These are phyloP conservation scores for Sporothrix schenckii DNA, from an alignment of 2,329 filamentous ascomycete genomes.

Conservation along the genomic window DNA sequence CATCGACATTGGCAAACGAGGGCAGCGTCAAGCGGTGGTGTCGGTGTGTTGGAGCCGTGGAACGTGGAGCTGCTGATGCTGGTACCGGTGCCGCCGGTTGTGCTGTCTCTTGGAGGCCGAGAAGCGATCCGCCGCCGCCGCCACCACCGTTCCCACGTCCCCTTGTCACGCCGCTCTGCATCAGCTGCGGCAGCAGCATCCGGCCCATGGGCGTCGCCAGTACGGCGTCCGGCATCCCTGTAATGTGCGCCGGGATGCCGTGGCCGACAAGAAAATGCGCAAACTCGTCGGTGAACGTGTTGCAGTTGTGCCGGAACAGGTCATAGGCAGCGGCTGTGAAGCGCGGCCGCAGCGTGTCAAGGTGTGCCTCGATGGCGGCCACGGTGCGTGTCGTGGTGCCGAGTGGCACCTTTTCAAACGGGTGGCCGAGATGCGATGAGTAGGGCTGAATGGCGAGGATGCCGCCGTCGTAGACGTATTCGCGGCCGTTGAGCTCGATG, in stretches of 20 bases:
- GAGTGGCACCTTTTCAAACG: conserved; percentile 74
- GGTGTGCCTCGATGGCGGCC: conserved; percentile 82
- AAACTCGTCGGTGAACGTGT: conserved; percentile 95
- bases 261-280: conserved; percentile 85
- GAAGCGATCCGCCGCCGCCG: conserved; percentile 50
- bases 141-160: conserved; percentile 39
- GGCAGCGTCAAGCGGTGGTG: conserved; percentile 74
- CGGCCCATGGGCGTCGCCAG: conserved; percentile 84
- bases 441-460: conserved; percentile 81
- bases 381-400: conserved; percentile 77
- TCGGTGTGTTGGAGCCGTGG: conserved; percentile 61
- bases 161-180: conserved; percentile 54
- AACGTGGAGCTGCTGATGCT: not conserved
- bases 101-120: conserved; percentile 51
- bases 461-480: conserved; percentile 89
- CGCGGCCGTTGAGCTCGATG: conserved; percentile 78
- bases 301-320: conserved; percentile 89
- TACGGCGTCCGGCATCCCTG: conserved; percentile 80
- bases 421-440: conserved; percentile 80
- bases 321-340: conserved; percentile 91
- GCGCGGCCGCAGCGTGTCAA: conserved; percentile 78
- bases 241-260: conserved; percentile 85
- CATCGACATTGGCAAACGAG: conserved; percentile 57
- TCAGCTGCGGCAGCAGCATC: conserved; percentile 76
- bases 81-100: conserved; percentile 7